Percentiles rank a stretch among this genome's conserved stretches.
phyloP scores from a whole-genome alignment of 2,329 filamentous ascomycete genomes.

The Botrytis galanthina region DNA sequence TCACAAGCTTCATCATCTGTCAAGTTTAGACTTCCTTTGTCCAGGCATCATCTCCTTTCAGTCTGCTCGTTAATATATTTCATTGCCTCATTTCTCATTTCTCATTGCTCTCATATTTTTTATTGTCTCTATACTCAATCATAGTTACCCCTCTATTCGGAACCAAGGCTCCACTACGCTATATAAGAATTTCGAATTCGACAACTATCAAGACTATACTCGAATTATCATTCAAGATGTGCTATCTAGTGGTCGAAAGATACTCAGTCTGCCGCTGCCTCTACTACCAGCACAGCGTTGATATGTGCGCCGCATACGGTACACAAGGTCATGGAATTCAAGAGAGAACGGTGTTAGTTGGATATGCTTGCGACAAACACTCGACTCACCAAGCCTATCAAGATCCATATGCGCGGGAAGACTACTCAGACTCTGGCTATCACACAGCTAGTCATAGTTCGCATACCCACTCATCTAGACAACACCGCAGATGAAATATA shows the following conservation, averaged over 20 bases:
- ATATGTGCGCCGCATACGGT: conserved; percentile 63
- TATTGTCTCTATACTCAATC: conserved; percentile 19
- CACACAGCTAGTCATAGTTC: conserved; percentile 37
- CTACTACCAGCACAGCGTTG: conserved; percentile 66
- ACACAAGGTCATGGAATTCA: conserved; percentile 61
- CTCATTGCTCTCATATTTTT: conserved; percentile 19
- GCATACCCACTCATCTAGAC: conserved; percentile 32
- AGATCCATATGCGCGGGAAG: conserved; percentile 25
- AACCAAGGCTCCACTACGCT: not conserved
- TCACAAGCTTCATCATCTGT: conserved; percentile 31
- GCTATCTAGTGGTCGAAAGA: conserved; percentile 67
- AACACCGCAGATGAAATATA: conserved; percentile 38
- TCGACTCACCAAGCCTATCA: conserved; percentile 25
- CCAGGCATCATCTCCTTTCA: conserved; percentile 34
- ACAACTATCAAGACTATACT: conserved; percentile 8
- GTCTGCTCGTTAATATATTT: conserved; percentile 37
- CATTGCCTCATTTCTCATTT: conserved; percentile 29
- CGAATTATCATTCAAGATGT: conserved; percentile 50
- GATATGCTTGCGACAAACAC: conserved; percentile 61
- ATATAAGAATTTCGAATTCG: conserved; percentile 2
- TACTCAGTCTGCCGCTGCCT: conserved; percentile 69
- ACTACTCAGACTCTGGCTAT: conserved; percentile 39
- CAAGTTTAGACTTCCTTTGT: conserved; percentile 35
- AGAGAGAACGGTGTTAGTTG: conserved; percentile 68
- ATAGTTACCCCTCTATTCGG: conserved; percentile 15